Base-by-base conservation (phyloP, 1,139 yeast genomes). In the Kurtzmaniella quercitrusa region DNA sequence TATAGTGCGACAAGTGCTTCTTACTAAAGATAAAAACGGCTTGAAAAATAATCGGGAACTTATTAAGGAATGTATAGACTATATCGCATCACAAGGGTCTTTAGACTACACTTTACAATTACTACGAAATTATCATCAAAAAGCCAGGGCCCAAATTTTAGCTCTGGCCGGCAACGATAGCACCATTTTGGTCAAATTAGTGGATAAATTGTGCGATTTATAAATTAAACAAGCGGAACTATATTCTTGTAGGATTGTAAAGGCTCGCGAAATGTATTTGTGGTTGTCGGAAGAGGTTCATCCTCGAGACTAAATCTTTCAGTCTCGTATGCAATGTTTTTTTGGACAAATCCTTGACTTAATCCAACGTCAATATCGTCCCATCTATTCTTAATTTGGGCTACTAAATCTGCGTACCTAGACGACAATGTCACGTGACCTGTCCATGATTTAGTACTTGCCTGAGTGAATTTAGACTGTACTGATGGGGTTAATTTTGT, bases 1-100 rank as follows among this genome's bases (percentile, higher is more conserved):
- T 2, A 68, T 68, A 1, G 60, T 68, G 9, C 55, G 55, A 42
- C 45, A 43, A 6, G 45, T 66, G 6, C 48, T 68, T 26, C 55
- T 42, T 17, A 36, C 38, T 33, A 30, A 39, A 32, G 42, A 39
- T 7, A 43, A 54, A 12, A 50, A 52, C 5, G 54, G 55, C 33
- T 47, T 70, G 17, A 52, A 52, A 21, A 22, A 42, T 1, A 45
- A 53, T 20, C 44, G 45, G 1, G 51, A 51, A 11, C 43, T 59
- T 23, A 48, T 66, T 12, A 45, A 43, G 8, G 43, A 44, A 19
- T 59, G 65, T 28, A 59, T 65, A 15, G 47, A 44, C 4, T 62
- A 35, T 41, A 57, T 67, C 60, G 40, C 44, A 14, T 40, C 39
- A 7, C 46, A 61, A 1, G 46, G 51, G 12, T 63, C 69, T 3